Evolutionary conservation across 192 early-diverging fungal genomes (phyloP).

Genomic region (Gamsiella multidivaricata): DNA sequence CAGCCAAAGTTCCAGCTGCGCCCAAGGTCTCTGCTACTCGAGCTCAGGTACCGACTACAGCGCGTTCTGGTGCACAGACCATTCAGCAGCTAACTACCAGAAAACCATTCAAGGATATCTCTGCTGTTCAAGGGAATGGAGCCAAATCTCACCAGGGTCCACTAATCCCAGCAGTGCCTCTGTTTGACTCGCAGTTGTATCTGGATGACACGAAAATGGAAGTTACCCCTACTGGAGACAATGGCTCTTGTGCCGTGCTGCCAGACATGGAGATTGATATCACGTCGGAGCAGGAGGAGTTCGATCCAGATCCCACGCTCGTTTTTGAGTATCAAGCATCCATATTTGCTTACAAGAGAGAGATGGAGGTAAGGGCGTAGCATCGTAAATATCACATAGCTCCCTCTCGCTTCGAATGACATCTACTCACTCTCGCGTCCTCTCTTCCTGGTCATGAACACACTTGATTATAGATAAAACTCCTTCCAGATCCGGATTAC

Average conservation of each 20-base stretch:
- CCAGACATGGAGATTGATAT: slow-evolving; percentile 22
- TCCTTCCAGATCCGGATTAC: slow-evolving; percentile 65
- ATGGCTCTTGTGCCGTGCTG: background rate
- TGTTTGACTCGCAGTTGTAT: slow-evolving; percentile 1
- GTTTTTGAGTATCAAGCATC: slow-evolving; percentile 70
- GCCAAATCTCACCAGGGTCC: background rate
- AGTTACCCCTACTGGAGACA: background rate
- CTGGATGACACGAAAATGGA: slow-evolving; percentile 6
- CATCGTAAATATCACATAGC: background rate
- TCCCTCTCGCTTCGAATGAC: background rate
- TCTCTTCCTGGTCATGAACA: background rate
- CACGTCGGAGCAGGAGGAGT: background rate
- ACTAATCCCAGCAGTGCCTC: slow-evolving; percentile 18
- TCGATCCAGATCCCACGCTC: slow-evolving; percentile 54
- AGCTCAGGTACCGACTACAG: background rate
- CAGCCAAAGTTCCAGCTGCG: background rate
- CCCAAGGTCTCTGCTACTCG: slow-evolving; percentile 9
- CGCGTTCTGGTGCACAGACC: background rate
- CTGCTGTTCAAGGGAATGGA: background rate
- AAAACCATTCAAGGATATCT: background rate
- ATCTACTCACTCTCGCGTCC: background rate
- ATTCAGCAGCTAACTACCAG: background rate
- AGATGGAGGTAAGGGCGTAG: slow-evolving; percentile 61
- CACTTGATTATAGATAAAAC: slow-evolving; percentile 22
- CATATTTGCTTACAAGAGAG: slow-evolving; percentile 72